Percentiles rank a stretch among this genome's conserved stretches.
phyloP scores from a whole-genome alignment of 371 early-diverging fungal genomes.

The Mortierella sp. region DNA sequence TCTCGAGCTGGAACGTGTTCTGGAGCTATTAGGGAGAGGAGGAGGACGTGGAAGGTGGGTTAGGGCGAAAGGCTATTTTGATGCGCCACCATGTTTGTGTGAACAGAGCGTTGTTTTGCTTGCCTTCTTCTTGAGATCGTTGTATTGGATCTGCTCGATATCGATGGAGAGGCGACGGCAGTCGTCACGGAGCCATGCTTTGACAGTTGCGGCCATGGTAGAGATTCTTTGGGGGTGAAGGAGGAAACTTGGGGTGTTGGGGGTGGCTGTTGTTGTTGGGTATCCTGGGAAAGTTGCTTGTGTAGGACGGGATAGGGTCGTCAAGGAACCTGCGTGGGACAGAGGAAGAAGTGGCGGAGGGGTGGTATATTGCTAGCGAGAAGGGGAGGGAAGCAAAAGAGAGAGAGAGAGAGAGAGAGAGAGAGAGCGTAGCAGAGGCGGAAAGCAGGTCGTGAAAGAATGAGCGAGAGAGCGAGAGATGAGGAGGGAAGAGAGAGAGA shows the following conservation, averaged over 20 bases:
- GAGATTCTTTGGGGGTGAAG: not conserved
- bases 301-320: conserved; percentile 1
- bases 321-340: not conserved
- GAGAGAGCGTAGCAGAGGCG: not conserved
- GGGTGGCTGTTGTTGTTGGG: not conserved
- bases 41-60: not conserved
- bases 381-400: not conserved
- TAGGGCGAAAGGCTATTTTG: not conserved
- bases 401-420: not conserved
- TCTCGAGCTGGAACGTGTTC: conserved; percentile 48
- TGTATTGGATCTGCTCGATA: conserved; percentile 48
- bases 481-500: not conserved
- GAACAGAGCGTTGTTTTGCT: too few species aligned
- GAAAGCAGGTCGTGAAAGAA: not conserved
- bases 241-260: not conserved
- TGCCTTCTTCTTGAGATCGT: conserved; percentile 50
- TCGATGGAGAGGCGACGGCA: conserved; percentile 53
- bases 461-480: not conserved
- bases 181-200: conserved; percentile 50
- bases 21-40: conserved; percentile 18
- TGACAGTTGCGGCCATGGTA: conserved; percentile 42
- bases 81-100: too few species aligned
- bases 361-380: too few species aligned
- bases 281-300: conserved; percentile 1
- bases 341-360: too few species aligned